phyloP scores from a whole-genome alignment of 108 stramenopile genomes.

The Cyclotella baltica region DNA sequence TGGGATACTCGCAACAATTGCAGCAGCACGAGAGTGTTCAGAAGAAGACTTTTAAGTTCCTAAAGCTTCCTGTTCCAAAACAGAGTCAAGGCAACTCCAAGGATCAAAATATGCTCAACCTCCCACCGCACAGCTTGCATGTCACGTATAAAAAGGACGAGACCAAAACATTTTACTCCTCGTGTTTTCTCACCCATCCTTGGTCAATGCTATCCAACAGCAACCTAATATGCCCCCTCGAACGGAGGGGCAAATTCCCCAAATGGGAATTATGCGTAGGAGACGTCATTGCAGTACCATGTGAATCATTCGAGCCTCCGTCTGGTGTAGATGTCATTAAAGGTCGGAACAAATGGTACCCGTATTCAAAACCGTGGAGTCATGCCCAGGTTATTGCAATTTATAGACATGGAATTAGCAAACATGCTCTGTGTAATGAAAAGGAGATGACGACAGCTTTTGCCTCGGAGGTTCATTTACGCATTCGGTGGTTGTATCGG shows the following conservation, averaged over 20 bases:
- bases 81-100: not conserved
- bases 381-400: conserved; percentile 39
- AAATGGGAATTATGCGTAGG: conserved; percentile 44
- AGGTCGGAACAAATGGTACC: conserved; percentile 30
- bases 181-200: conserved; percentile 6
- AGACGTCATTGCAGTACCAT: conserved; percentile 51
- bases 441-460: not conserved
- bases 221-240: not conserved
- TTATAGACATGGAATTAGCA: not conserved
- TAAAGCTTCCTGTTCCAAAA: not conserved
- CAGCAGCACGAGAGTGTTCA: not conserved
- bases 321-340: conserved; percentile 8
- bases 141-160: not conserved
- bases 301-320: not conserved
- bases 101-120: conserved; percentile 2
- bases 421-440: not conserved
- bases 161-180: conserved; percentile 1
- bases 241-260: not conserved
- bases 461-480: conserved; percentile 7
- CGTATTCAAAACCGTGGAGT: conserved; percentile 38
- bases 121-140: not conserved
- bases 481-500: not conserved
- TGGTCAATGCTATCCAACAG: conserved; percentile 4
- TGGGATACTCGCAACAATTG: conserved; percentile 11
- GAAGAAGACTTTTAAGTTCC: conserved; percentile 2